Evolutionary conservation across 768 basidiomycete genomes (phyloP).

Genomic region (Mycena crocata): DNA sequence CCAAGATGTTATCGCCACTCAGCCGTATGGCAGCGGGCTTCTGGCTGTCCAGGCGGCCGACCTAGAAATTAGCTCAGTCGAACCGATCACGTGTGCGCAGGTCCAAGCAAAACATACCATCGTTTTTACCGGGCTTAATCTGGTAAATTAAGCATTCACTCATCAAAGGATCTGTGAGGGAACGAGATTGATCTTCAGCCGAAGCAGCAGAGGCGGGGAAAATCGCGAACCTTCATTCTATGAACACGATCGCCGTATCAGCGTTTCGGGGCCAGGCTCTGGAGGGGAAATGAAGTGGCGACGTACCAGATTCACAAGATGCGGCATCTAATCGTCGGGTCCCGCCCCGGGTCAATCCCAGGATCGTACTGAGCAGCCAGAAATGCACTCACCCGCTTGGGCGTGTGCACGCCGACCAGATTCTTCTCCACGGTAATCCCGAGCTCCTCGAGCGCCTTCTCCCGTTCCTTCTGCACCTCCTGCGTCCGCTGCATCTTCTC

Average conservation of each 20-base stretch:
- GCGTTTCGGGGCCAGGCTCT: conserved; percentile 24
- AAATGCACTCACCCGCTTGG: conserved; percentile 83
- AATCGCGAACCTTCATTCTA: conserved; percentile 76
- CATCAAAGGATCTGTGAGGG: conserved; percentile 86
- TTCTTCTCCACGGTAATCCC: conserved; percentile 99
- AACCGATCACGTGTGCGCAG: conserved; percentile 22
- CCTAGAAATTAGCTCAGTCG: conserved; percentile 53
- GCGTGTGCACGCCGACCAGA: conserved; percentile 95
- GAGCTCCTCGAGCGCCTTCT: conserved; percentile 96
- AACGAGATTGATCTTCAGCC: conserved; percentile 23
- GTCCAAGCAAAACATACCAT: conserved; percentile 58
- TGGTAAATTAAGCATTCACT: conserved; percentile 96
- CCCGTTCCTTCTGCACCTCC: conserved; percentile 95
- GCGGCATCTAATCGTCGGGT: conserved; percentile 76
- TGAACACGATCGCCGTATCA: conserved; percentile 26
- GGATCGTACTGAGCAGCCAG: conserved; percentile 16
- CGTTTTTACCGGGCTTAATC: conserved; percentile 86
- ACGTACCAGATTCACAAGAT: conserved; percentile 92
- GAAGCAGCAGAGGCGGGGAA: conserved; percentile 29
- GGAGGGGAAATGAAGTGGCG: conserved; percentile 26
- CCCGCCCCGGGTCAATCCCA: conserved; percentile 22
- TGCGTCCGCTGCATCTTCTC: conserved; percentile 92
- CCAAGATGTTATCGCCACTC: conserved; percentile 90
- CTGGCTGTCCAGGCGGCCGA: conserved; percentile 89
- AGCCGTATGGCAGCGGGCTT: conserved; percentile 89